phyloP scores from a whole-genome alignment of 2,329 filamentous ascomycete species.

The Fusarium sp. region DNA sequence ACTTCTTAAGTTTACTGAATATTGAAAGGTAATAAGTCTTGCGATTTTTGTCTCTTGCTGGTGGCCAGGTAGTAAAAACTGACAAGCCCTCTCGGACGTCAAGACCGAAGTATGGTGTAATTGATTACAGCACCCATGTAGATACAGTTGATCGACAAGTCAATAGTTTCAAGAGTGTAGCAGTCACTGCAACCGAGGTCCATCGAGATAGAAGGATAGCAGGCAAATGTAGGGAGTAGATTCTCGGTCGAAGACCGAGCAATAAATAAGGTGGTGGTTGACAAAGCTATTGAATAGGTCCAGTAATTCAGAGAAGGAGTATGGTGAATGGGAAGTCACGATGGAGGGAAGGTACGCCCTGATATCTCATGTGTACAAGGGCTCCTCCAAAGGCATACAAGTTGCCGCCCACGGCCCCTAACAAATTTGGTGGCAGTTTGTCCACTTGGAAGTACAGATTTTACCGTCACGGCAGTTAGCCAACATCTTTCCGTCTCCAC shows the following conservation, averaged over 20 bases:
- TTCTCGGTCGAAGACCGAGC: constrained; percentile 30
- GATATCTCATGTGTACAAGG: neutral
- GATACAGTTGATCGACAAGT: neutral
- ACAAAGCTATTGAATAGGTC: neutral
- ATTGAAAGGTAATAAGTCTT: neutral
- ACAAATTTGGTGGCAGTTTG: neutral
- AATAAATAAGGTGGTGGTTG: neutral
- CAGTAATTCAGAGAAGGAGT: neutral
- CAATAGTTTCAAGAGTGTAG: neutral
- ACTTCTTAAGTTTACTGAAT: neutral
- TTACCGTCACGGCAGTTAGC: constrained; percentile 8
- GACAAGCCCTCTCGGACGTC: neutral
- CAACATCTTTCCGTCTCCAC: constrained; percentile 6
- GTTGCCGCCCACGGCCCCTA: too few species aligned
- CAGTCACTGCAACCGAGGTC: constrained; percentile 18
- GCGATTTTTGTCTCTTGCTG: neutral
- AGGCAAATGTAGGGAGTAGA: neutral
- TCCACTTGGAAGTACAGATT: neutral
- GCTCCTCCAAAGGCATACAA: neutral
- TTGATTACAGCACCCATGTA: neutral
- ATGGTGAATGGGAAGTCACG: too few species aligned
- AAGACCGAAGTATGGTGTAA: neutral
- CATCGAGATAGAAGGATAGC: neutral
- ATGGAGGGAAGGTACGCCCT: neutral
- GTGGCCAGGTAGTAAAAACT: neutral